These are phyloP conservation scores for Geotrichum aggregatum DNA, from an alignment of 1,139 yeast genomes.

Conservation along the genomic window DNA sequence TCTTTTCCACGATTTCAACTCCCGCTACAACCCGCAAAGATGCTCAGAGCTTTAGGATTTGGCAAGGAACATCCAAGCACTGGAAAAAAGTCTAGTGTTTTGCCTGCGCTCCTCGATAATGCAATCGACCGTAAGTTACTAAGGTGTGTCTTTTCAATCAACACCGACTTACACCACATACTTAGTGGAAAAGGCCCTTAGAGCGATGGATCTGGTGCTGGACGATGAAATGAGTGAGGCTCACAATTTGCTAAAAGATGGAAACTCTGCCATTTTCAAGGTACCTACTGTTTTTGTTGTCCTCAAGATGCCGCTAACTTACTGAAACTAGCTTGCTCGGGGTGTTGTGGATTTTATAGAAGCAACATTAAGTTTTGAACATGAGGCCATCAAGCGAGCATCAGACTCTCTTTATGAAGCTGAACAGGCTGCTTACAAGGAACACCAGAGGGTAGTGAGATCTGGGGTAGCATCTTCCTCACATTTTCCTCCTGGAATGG, in stretches of 20 bases:
- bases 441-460: conserved; percentile 57
- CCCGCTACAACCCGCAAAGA: not conserved
- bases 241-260: conserved; percentile 48
- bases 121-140: conserved; percentile 15
- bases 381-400: conserved; percentile 77
- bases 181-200: conserved; percentile 63
- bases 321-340: conserved; percentile 49
- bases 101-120: conserved; percentile 23
- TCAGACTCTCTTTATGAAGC: conserved; percentile 68
- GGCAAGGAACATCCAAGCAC: conserved; percentile 14
- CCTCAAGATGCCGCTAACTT: not conserved
- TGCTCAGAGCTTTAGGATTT: conserved; percentile 21
- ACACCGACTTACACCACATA: not conserved
- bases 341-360: conserved; percentile 89
- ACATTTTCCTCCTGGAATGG: conserved; percentile 91
- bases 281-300: not conserved
- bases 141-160: not conserved
- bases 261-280: conserved; percentile 39
- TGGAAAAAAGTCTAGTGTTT: conserved; percentile 15
- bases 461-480: conserved; percentile 57
- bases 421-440: conserved; percentile 63
- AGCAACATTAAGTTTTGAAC: conserved; percentile 89
- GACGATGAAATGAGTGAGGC: conserved; percentile 83
- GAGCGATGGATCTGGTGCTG: conserved; percentile 85
- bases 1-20: too few relatives aligned